Evolutionary conservation across 2,329 filamentous ascomycete genomes (phyloP), one percentile per base, ranked within the genome.

Genomic region (Apiospora sp.): DNA sequence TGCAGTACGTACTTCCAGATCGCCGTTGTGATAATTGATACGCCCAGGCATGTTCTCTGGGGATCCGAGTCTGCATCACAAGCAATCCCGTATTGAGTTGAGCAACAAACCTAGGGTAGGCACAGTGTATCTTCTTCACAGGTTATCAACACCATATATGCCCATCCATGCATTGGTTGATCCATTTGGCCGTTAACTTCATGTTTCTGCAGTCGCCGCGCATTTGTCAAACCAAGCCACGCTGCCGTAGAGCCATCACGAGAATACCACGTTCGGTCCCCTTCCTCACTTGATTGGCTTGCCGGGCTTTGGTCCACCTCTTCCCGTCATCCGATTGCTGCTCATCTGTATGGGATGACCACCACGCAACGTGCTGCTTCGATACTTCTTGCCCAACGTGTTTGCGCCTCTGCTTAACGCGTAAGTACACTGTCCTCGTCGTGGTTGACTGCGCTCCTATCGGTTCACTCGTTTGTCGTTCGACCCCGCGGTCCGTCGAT

Each of bases 331-430:
- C 58, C 34, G 58, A 64, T 64, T 41, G 58, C 58, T 64, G 58
- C 30, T 64, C 19, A 19, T 64, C 41, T 34, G 34, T 64, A 64
- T 61, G 54, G 54, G 54, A 61, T 37, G 54, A 37, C 54, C 27
- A 61, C 30, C 4, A 30, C 58, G 30, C 30, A 64, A n/a, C 73
- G 75, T 75, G 75, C 73, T 73, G 76, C 75, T 76, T 77, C 72
- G 70, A 71, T 49, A 67, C 67, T 74, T 75, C 75, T 77, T 61
- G 69, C 74, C 78, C 77, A 79, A 71, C 78, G 74, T 73, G 75
- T 76, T 76, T 75, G 75, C 76, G 76, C 78, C 75, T 76, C 75
- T 75, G 71, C 67, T 73, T 76, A 73, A 80, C 79, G 78, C 78
- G 79, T 79, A 76, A 73, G 73, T 67, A 48, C 67, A 51, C 43